A percentile compares a stretch with the other conserved stretches of the same genome.
Evolutionary conservation across 2,329 filamentous ascomycete species (phyloP).

Genomic region (Fusarium nygamai): DNA sequence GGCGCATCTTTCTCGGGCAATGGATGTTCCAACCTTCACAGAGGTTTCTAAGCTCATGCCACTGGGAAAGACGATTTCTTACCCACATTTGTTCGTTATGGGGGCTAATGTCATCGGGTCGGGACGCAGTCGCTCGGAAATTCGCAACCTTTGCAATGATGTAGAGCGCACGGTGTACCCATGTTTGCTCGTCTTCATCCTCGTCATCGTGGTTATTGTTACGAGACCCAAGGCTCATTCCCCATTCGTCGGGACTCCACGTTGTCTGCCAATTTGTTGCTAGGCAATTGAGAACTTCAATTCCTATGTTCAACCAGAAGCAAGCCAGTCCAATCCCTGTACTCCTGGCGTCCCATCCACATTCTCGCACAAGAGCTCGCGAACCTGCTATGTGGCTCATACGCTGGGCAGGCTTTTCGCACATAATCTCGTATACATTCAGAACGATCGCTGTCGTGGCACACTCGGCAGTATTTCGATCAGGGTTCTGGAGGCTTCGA

Average conservation of each 20-base stretch:
- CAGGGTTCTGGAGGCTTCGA: conserved; percentile 81
- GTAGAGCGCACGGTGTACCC: conserved; percentile 90
- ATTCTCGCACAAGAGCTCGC: conserved; percentile 87
- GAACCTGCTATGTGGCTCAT: conserved; percentile 92
- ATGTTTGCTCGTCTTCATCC: conserved; percentile 70
- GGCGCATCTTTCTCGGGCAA: conserved; percentile 87
- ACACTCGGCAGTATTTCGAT: conserved; percentile 84
- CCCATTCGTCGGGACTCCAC: conserved; percentile 93
- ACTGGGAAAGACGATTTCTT: conserved; percentile 76
- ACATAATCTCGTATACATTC: conserved; percentile 95
- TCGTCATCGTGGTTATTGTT: conserved; percentile 56
- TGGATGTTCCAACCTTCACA: conserved; percentile 84
- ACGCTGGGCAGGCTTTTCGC: conserved; percentile 77
- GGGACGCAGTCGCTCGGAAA: conserved; percentile 77
- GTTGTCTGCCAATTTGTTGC: conserved; percentile 87
- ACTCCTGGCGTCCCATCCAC: conserved; percentile 84
- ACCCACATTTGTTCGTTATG: conserved; percentile 72
- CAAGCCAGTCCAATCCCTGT: conserved; percentile 85
- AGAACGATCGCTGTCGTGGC: conserved; percentile 88
- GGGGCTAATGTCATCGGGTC: conserved; percentile 66
- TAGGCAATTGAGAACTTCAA: conserved; percentile 90
- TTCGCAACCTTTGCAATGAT: conserved; percentile 88
- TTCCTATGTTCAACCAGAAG: conserved; percentile 92
- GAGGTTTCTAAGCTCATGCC: conserved; percentile 81
- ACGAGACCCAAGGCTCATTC: conserved; percentile 75